phyloP scores from a whole-genome alignment of 768 basidiomycete species.

The Collybia nuda region DNA sequence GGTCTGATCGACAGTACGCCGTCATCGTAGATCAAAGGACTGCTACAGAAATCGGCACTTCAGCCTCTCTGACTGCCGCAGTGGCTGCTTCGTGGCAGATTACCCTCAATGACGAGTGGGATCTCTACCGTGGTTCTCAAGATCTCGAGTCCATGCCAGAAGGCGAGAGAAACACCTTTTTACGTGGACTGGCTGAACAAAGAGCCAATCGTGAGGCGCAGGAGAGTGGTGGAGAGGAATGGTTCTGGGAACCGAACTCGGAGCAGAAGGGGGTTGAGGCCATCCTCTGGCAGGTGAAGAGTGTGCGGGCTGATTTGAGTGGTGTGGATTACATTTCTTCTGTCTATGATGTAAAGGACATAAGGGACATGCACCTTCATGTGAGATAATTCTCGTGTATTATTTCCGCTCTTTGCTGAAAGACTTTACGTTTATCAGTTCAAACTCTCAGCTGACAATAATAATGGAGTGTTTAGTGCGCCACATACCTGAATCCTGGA shows the following conservation, averaged over 20 bases:
- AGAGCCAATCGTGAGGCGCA: slow-evolving; percentile 1
- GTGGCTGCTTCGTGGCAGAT: slow-evolving; percentile 1
- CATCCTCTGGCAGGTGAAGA: slow-evolving; percentile 3
- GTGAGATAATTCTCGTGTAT: neutral
- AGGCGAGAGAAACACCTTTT: neutral
- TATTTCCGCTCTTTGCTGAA: no score
- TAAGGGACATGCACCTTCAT: neutral
- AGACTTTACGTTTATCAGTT: no score
- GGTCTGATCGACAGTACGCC: neutral
- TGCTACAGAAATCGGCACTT: neutral
- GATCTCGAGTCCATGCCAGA: slow-evolving; percentile 1
- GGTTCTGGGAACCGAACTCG: slow-evolving; percentile 3
- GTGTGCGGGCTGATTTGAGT: neutral
- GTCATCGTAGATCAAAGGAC: slow-evolving; percentile 1
- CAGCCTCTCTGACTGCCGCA: neutral
- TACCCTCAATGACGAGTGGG: slow-evolving; percentile 1
- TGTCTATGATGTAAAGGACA: slow-evolving; percentile 1
- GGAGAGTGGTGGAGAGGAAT: slow-evolving; percentile 1
- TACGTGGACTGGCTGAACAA: slow-evolving; percentile 1
- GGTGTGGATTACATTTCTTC: neutral
- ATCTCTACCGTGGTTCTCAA: neutral
- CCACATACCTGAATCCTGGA: no score
- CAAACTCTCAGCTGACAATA: no score
- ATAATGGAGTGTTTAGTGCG: no score
- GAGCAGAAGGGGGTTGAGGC: slow-evolving; percentile 1